phyloP scores from a whole-genome alignment of 2,329 filamentous ascomycete genomes.

The Colletotrichum magnum region DNA sequence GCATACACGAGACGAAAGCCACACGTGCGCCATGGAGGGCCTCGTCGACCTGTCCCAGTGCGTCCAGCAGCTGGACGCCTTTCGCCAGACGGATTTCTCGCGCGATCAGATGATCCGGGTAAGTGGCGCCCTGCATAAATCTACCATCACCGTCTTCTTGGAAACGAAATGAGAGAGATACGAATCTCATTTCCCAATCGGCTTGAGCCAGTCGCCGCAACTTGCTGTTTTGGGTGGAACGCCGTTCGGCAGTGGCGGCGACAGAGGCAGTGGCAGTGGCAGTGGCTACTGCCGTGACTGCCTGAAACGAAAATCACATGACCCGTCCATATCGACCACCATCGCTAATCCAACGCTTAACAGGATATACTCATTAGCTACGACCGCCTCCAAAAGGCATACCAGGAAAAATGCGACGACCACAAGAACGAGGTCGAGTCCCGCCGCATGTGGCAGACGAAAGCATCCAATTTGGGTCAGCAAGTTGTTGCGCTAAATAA shows the following conservation, averaged over 20 bases:
- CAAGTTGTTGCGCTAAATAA: slow-evolving; percentile 35
- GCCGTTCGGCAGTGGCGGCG: too few species aligned
- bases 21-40: slow-evolving; percentile 19
- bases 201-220: too few species aligned
- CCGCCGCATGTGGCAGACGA: slow-evolving; percentile 42
- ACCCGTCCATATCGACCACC: background rate
- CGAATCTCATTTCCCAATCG: too few species aligned
- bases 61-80: slow-evolving; percentile 31
- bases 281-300: background rate
- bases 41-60: slow-evolving; percentile 20
- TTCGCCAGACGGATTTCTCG: slow-evolving; percentile 29
- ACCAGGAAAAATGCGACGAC: slow-evolving; percentile 41
- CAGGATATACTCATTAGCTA: slow-evolving; percentile 30
- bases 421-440: slow-evolving; percentile 43
- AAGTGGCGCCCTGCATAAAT: background rate
- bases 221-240: too few species aligned
- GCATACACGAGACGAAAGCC: too few species aligned
- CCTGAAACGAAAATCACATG: background rate
- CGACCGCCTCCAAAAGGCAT: slow-evolving; percentile 19
- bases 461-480: slow-evolving; percentile 26
- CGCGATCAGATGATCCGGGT: slow-evolving; percentile 40
- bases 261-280: background rate
- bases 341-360: background rate
- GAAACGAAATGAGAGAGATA: too few species aligned
- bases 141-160: too few species aligned